Base-by-base conservation (phyloP, 768 basidiomycete species). In the Lepiota venenata region DNA sequence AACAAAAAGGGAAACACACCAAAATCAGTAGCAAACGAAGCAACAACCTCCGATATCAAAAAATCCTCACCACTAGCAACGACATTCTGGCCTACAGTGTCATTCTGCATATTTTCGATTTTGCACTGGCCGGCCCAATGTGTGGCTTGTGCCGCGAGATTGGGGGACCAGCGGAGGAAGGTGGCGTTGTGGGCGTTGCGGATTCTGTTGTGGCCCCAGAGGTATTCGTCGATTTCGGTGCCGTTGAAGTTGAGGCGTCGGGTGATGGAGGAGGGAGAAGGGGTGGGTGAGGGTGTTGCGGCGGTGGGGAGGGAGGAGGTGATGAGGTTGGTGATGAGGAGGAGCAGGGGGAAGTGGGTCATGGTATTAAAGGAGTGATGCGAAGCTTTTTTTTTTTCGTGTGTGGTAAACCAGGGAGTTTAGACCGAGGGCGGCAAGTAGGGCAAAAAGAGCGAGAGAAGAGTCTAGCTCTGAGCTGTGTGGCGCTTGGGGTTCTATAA, bases 61-160 rank as follows among this genome's bases (percentile, higher is more conserved):
- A 81, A 80, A 25, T 64, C 48, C 18, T 79, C 79, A 2, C 79
- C 78, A 20, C 74, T 82, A 47, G 78, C 79, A 43, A 75, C 76
- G 22, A 84, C 69, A 61, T 79, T 81, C 62, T 84, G 79, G 38
- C 80, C 79, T 57, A 7, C 69, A 5, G 25, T 25, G 5, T 25
- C 80, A 82, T 4, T 69, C 69, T 9, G 63, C 65, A 25, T 47
- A 63, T 59, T 44, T 69, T 69, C 56, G 55, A 83, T 75, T 35
- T 66, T 61, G 63, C 82, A 85, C 2, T 57, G 62, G 50, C 73
- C 70, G 4, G 77, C 81, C 82, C 80, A 84, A 27, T 55, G 7
- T 51, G 70, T 71, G 9, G 84, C 84, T 41, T 67, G 71, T 20
- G 57, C 59, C 9, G 80, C 82, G 37, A 83, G 71, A 12, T 63